Evolutionary conservation across 2,329 filamentous ascomycete species (phyloP).

Genomic region (Phaeoacremonium minimum): DNA sequence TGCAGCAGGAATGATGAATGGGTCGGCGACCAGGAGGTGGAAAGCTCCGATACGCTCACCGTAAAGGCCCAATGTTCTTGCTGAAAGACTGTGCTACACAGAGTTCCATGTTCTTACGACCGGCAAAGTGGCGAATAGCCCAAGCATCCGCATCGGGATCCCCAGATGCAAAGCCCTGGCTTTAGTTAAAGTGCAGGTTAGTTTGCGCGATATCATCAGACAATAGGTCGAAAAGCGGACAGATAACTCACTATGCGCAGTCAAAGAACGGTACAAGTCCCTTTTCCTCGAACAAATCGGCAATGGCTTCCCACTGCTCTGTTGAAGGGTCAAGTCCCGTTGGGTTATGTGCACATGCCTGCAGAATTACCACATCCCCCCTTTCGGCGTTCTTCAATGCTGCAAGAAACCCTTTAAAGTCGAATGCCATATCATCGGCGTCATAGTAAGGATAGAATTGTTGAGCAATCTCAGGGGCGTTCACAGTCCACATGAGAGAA

Average conservation of each 20-base stretch:
- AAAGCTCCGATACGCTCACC: constrained; percentile 25
- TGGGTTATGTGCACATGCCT: constrained; percentile 33
- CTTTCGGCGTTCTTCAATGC: constrained; percentile 17
- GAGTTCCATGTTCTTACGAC: constrained; percentile 12
- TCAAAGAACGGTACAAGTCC: constrained; percentile 29
- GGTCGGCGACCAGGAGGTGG: constrained; percentile 11
- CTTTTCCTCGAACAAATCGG: constrained; percentile 20
- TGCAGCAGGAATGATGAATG: constrained; percentile 3
- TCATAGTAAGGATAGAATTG: constrained; percentile 25
- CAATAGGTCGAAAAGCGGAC: not conserved
- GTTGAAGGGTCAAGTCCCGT: constrained; percentile 27
- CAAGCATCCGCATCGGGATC: constrained; percentile 25
- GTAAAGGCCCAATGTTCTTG: constrained; percentile 32
- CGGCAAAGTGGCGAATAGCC: constrained; percentile 23
- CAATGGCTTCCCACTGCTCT: constrained; percentile 26
- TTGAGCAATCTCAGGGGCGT: constrained; percentile 12
- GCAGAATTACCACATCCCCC: constrained; percentile 28
- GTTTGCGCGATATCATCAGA: too few relatives aligned
- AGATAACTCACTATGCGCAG: constrained; percentile 22
- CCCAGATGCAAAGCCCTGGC: constrained; percentile 30
- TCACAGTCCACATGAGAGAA: constrained; percentile 20
- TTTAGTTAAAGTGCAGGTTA: constrained; percentile 4
- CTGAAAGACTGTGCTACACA: constrained; percentile 26
- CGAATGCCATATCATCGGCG: constrained; percentile 12
- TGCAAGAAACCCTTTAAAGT: constrained; percentile 22